Base-by-base conservation (phyloP, 306 rosid genomes). In the Medicago ruthenica region DNA sequence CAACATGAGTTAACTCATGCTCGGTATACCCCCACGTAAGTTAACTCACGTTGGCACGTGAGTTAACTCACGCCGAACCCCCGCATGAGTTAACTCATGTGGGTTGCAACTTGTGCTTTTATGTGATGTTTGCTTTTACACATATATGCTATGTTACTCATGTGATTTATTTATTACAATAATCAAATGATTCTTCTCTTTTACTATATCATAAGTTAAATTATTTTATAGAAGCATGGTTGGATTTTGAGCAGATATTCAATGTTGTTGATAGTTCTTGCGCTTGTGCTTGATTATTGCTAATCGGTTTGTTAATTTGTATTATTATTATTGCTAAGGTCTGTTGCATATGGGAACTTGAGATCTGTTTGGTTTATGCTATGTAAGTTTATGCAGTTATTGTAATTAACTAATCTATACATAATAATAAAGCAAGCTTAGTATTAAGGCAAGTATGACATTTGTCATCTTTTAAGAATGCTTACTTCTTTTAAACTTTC, bases 271-370 rank as follows among this genome's bases (percentile, higher is more conserved):
- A 90, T 9, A 89, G 83, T 70, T 86, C 99, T 2, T 95, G 97
- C 54, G 97, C 97, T 0, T 95, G 97, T 85, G 87, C 99, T 77
- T 94, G 3, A 72, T 68, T 27, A 15, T 9, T 9, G 6, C n/a
- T 36, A 60, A 58, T 80, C 7, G 3, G 34, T 44, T 75, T 1
- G 13, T 45, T 45, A 45, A 11, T 8, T 8, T 73, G n/a, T 57
- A 21, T 60, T 71, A 8, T 50, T 4, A 13, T 58, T 2, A 61
- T 24, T 20, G 6, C 13, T 8, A 53, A 5, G 36, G 0, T 8
- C 7, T 54, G 6, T 64, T 2, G 41, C 63, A 37, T 18, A 4
- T 59, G 44, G 45, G 48, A 76, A 66, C 66, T 60, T 76, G 4
- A 60, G 60, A 69, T 69, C 12, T 51, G 58, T 69, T 22, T 5